Base-by-base conservation (phyloP, 2,329 filamentous ascomycete species). In the Verticillium zaregamsianum region DNA sequence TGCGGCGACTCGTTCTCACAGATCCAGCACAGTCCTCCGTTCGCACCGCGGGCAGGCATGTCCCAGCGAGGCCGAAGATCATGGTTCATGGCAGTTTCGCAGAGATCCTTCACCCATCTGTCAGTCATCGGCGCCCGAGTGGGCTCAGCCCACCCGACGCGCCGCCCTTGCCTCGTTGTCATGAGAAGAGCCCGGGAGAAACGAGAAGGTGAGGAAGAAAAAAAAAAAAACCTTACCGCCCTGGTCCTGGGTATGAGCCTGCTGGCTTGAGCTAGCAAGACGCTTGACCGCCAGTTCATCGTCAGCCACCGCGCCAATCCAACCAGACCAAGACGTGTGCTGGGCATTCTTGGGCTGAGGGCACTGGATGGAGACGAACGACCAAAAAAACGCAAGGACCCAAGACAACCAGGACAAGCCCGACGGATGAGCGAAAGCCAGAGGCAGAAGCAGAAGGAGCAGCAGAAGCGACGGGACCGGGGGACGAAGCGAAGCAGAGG, bases 251-350 rank as follows among this genome's bases (percentile, higher is more conserved):
- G 58, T 23, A 49, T 59, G 60, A 59, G 57, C 62, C 60, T 66
- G 67, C 67, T 67, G 68, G 67, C 66, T 66, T 64, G 63, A 55
- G 55, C 63, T 66, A 67, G 65, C 65, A 72, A 72, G 70, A 73
- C 71, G 72, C 69, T 72, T 81, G 79, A 81, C 79, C 79, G 79
- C 79, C 78, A 81, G 76, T 81, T 81, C 76, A 75, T 76, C 73
- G 70, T 64, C 66, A 68, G 67, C 63, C 64, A 57, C 57, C 59
- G 52, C 56, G 57, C 59, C 63, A 61, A 57, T 28, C 61, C 59
- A 37, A 63, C 37, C 40, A 57, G 57, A 45, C 56, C 37, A 9
- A 20, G 20, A 23, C 12, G 37, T 15, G 15, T 7, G 37, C 15
- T 40, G 37, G 37, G 45, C n/a, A 8, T 49, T 12, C 45, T 9